These are phyloP conservation scores for Geotrichum histeridarum DNA, from an alignment of 1,139 yeast genomes.

Conservation along the genomic window DNA sequence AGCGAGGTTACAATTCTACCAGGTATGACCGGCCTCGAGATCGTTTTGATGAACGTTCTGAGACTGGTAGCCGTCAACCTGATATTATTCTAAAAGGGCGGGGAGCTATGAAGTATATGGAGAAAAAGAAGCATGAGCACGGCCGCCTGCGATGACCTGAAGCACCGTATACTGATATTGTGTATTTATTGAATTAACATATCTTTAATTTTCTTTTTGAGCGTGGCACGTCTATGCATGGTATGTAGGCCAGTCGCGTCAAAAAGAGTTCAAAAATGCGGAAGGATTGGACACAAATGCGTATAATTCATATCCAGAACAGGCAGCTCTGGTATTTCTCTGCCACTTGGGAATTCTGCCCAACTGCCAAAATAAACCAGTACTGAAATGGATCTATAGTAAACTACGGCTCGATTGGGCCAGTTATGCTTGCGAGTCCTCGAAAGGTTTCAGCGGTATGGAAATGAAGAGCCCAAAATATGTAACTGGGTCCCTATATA, in stretches of 20 bases:
- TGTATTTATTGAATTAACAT: background rate
- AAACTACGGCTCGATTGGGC: too few species aligned
- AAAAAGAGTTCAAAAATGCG: background rate
- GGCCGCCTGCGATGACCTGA: background rate
- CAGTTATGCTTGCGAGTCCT: too few species aligned
- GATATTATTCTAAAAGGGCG: constrained; percentile 30
- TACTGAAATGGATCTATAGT: too few species aligned
- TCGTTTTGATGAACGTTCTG: background rate
- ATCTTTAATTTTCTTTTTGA: too few species aligned
- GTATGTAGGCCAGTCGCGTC: background rate
- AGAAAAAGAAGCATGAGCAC: constrained; percentile 17
- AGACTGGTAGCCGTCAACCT: background rate
- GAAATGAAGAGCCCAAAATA: too few species aligned
- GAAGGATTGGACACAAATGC: background rate
- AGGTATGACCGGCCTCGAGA: background rate
- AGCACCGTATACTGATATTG: background rate
- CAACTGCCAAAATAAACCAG: too few species aligned
- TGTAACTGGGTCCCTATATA: too few species aligned
- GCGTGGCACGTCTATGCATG: too few species aligned
- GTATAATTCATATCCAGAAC: background rate
- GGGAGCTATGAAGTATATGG: constrained; percentile 32
- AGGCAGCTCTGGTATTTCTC: background rate
- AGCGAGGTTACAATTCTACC: background rate
- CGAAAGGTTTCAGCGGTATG: too few species aligned
- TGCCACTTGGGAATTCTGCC: background rate